Conservation (phyloP, 176 grass and related monocot genomes). For the Alopecurus myosuroides region DNA sequence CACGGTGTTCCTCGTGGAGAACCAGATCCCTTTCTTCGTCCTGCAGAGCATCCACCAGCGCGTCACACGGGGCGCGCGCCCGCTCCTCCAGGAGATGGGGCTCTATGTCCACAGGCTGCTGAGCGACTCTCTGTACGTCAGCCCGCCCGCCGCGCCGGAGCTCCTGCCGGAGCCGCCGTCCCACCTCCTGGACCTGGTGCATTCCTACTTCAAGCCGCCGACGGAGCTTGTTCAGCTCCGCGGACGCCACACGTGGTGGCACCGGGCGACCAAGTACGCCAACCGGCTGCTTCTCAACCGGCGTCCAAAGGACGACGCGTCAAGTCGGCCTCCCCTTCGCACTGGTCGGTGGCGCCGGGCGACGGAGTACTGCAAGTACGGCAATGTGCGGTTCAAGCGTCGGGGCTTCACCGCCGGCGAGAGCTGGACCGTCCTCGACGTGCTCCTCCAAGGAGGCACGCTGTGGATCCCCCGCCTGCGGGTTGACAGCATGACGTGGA, state of each 20-base stretch:
- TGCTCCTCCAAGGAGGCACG: not conserved
- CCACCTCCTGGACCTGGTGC: not conserved
- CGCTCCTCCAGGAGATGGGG: not conserved
- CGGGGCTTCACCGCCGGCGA: not conserved
- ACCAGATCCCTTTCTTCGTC: not conserved
- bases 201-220: not conserved
- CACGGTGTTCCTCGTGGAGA: not conserved
- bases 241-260: no score
- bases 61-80: not conserved
- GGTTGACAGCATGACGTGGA: constrained; percentile 4
- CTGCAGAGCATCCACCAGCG: not conserved
- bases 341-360: not conserved
- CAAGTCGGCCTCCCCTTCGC: not conserved
- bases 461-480: not conserved
- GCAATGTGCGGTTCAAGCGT: not conserved
- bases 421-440: not conserved
- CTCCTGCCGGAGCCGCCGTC: not conserved
- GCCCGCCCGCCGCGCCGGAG: not conserved
- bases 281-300: not conserved
- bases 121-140: not conserved
- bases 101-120: not conserved
- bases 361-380: not conserved
- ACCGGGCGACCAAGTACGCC: not conserved
- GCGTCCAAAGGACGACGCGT: no score
- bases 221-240: no score